Evolutionary conservation across 331 rosid genomes (phyloP), one percentile per base, ranked within the genome.

Genomic region (Quercus tomentella): DNA sequence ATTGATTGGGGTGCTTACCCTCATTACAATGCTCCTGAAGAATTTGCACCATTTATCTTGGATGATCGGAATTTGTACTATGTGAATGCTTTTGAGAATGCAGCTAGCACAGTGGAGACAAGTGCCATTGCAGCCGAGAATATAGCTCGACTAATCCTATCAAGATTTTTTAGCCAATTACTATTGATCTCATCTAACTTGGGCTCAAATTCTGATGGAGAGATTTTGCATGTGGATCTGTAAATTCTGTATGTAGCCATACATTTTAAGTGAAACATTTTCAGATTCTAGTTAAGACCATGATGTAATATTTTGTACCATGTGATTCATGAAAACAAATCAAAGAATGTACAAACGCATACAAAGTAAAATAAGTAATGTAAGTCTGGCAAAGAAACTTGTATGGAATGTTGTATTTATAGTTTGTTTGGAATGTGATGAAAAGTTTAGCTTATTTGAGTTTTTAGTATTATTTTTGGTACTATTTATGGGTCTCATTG

Each of bases 91-190:
- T 95, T 95, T 80, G 99, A 95, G 89, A 95, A 90, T 85, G 99
- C 97, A 56, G 98, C 99, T 54, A 95, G 99, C 83, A 90, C 98
- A 56, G 91, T 95, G 86, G 98, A 95, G 89, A 95, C 98, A 15
- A 93, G 94, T 56, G 96, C 97, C 61, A 93, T 90, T 71, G 88
- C 97, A 4, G 98, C 98, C 22, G 99, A 95, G 85, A 95, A 95
- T 84, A 80, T 91, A 45, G 98, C 88, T 16, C 88, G 98, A 21
- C 99, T 95, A 85, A 84, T 95, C 84, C 74, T 90, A 17, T 91
- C 94, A 31, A 93, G 93, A 80, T 91, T 82, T 83, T 86, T 90
- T 65, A 75, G 77, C 77, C 30, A 73, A 79, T 75, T 66, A 20
- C 76, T 62, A 61, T 43, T 65, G 74, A 73, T 22, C 26, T 76